Evolutionary conservation across 2,329 filamentous ascomycete species (phyloP).

Genomic region (Fusarium sublunatum): DNA sequence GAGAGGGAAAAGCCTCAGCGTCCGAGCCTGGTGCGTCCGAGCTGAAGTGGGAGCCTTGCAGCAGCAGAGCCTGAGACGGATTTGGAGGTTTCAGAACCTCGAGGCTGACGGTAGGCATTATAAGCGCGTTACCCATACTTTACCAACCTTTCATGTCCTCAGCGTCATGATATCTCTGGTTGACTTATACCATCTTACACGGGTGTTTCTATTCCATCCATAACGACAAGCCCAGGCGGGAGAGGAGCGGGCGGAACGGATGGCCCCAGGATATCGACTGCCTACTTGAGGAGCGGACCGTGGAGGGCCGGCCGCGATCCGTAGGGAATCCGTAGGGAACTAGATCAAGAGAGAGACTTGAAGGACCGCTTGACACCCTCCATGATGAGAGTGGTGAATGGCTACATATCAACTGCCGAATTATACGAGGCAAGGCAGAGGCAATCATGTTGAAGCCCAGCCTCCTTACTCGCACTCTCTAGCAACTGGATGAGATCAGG

Average conservation of each 20-base stretch:
- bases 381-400: slow-evolving; percentile 8
- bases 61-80: slow-evolving; percentile 26
- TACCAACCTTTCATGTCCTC: slow-evolving; percentile 3
- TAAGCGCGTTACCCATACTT: slow-evolving; percentile 7
- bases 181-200: not conserved
- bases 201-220: not conserved
- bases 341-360: slow-evolving; percentile 20
- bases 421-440: slow-evolving; percentile 10
- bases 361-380: slow-evolving; percentile 28
- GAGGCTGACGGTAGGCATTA: slow-evolving; percentile 17
- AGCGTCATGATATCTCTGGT: slow-evolving; percentile 1
- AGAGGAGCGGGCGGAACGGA: slow-evolving; percentile 26
- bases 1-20: slow-evolving; percentile 22
- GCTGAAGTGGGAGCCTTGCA: slow-evolving; percentile 26
- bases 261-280: slow-evolving; percentile 22
- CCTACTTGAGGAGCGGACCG: slow-evolving; percentile 42
- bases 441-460: slow-evolving; percentile 3
- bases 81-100: slow-evolving; percentile 28
- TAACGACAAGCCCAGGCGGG: slow-evolving; percentile 14
- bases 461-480: slow-evolving; percentile 5
- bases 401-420: not conserved
- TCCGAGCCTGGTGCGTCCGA: slow-evolving; percentile 14
- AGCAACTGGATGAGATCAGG: slow-evolving; percentile 17
- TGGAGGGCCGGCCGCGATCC: slow-evolving; percentile 40
- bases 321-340: slow-evolving; percentile 38